Conservation (phyloP, 2,329 filamentous ascomycete species). For the Pseudodiploospora longispora region DNA sequence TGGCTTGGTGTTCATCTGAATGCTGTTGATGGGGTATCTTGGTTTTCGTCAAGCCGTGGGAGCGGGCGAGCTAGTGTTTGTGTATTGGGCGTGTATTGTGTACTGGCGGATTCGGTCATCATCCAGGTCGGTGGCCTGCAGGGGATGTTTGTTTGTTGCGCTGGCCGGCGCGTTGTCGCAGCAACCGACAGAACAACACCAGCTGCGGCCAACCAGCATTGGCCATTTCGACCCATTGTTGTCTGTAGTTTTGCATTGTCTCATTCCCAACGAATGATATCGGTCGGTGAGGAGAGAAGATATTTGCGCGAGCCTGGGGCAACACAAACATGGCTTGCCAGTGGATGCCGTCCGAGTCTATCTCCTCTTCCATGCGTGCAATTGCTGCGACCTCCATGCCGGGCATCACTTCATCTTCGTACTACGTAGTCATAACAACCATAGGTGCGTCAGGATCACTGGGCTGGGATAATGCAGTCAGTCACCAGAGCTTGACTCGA, state of each 20-base stretch:
- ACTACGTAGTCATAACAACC: too few relatives aligned
- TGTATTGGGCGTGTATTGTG: background rate
- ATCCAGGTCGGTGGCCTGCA: slow-evolving; percentile 4
- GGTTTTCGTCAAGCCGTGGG: background rate
- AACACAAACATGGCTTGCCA: background rate
- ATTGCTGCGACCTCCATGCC: too few relatives aligned
- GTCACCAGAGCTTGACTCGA: too few relatives aligned
- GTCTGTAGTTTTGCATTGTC: too few relatives aligned
- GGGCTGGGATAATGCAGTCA: too few relatives aligned
- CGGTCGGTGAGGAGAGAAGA: too few relatives aligned
- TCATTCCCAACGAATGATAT: too few relatives aligned
- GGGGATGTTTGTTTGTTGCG: slow-evolving; percentile 9
- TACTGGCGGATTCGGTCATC: slow-evolving; percentile 5
- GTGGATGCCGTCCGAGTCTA: too few relatives aligned
- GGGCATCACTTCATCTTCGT: too few relatives aligned
- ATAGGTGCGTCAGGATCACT: too few relatives aligned
- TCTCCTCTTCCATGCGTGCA: too few relatives aligned
- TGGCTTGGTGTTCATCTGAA: background rate
- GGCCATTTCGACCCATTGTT: background rate
- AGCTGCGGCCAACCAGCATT: background rate
- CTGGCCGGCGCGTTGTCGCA: slow-evolving; percentile 3
- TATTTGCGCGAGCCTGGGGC: too few relatives aligned
- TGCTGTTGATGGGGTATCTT: background rate
- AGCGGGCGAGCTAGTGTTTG: background rate
- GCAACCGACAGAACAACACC: slow-evolving; percentile 3